Evolutionary conservation across 306 rosid species (phyloP).

Genomic region (Myrica gale): DNA sequence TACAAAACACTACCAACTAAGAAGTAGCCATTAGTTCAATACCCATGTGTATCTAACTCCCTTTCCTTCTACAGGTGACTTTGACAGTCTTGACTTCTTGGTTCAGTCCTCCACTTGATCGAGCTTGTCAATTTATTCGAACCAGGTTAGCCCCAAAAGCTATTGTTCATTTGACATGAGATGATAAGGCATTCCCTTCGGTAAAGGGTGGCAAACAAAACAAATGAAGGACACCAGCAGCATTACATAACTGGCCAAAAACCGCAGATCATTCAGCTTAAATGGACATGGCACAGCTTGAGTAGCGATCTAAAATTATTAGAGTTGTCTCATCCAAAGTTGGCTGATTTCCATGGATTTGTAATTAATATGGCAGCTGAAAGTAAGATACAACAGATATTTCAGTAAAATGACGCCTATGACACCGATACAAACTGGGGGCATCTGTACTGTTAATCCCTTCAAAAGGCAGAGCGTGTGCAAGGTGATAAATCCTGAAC

Average conservation of each 20-base stretch:
- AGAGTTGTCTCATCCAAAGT: background rate
- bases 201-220: background rate
- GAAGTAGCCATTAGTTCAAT: background rate
- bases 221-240: background rate
- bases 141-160: background rate
- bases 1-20: background rate
- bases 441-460: background rate
- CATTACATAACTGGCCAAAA: background rate
- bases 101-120: background rate
- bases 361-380: background rate
- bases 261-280: background rate
- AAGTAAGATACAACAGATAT: background rate
- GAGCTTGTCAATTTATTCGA: background rate
- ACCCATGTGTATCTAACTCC: background rate
- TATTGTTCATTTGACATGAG: background rate
- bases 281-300: background rate
- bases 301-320: no score
- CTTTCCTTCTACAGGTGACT: background rate
- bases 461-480: background rate
- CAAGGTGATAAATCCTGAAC: background rate
- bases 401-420: no score
- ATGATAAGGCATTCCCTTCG: background rate
- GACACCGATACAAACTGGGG: background rate
- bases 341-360: background rate
- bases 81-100: no score